These are phyloP conservation scores for Aspergillus cejpii DNA, from an alignment of 2,329 filamentous ascomycete species.

Conservation along the genomic window DNA sequence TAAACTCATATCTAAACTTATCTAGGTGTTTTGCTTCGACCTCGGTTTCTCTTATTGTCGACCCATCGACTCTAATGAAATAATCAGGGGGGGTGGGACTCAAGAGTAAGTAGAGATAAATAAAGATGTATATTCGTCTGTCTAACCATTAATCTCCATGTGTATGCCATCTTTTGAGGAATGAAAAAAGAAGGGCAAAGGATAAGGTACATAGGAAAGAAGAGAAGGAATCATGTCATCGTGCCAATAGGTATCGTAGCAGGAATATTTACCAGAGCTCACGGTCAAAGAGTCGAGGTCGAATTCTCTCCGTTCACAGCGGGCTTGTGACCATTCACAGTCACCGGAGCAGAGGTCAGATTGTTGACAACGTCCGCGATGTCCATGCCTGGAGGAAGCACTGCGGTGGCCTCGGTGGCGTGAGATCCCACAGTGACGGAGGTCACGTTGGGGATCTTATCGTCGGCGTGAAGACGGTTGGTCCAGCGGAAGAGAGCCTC, in stretches of 20 bases:
- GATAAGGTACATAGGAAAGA: not conserved
- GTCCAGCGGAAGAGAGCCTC: conserved; percentile 91
- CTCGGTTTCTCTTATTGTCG: not conserved
- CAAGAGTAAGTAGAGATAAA: too few relatives aligned
- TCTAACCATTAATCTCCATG: not conserved
- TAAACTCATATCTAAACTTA: not conserved
- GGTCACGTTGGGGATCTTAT: conserved; percentile 59
- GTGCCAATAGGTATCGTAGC: not conserved
- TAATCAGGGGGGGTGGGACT: not conserved
- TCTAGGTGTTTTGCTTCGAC: not conserved
- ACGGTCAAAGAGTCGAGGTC: too few relatives aligned
- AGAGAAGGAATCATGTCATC: not conserved
- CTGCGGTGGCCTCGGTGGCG: conserved; percentile 76
- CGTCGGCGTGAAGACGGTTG: conserved; percentile 59
- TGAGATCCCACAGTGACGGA: conserved; percentile 78
- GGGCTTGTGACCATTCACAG: not conserved
- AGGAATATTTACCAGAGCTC: not conserved
- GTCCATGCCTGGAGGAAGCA: conserved; percentile 77
- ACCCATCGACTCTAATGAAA: too few relatives aligned
- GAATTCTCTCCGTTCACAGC: not conserved
- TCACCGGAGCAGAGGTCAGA: conserved; percentile 11
- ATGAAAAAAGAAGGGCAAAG: not conserved
- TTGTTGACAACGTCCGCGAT: conserved; percentile 49
- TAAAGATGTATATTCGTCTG: not conserved
- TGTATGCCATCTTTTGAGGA: not conserved